phyloP scores from a whole-genome alignment of 306 rosid species.

The Quercus mongolica region DNA sequence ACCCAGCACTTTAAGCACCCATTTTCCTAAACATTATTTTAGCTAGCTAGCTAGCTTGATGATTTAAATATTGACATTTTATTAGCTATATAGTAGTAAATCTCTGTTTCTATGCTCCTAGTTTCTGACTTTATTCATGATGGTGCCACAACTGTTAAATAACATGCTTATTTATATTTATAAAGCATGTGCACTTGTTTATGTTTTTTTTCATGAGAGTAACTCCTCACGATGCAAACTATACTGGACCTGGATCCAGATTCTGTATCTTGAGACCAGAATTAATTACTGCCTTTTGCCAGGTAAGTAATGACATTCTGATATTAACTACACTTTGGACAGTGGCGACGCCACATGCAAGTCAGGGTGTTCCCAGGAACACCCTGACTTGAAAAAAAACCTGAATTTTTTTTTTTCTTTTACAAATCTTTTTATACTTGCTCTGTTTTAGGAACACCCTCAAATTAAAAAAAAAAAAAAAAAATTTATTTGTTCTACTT shows the following conservation, averaged over 20 bases:
- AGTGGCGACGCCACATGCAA: too few species aligned
- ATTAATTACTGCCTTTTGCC: slow-evolving; percentile 76
- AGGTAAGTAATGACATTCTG: slow-evolving; percentile 37
- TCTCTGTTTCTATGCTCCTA: background rate
- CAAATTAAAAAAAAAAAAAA: too few species aligned
- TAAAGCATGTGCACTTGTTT: slow-evolving; percentile 7
- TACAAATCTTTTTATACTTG: too few species aligned
- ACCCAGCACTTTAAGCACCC: background rate
- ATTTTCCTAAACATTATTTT: background rate
- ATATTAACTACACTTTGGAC: background rate
- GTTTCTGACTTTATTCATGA: background rate
- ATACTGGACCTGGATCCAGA: slow-evolving; percentile 80
- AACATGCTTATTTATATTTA: background rate
- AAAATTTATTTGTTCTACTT: too few species aligned
- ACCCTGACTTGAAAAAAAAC: too few species aligned
- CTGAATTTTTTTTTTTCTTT: too few species aligned
- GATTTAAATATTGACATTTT: background rate
- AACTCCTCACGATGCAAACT: slow-evolving; percentile 95
- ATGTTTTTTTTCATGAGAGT: slow-evolving; percentile 58
- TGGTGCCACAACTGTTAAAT: background rate
- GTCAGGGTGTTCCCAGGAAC: too few species aligned
- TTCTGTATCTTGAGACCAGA: slow-evolving; percentile 88
- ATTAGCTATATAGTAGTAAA: background rate
- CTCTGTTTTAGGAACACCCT: too few species aligned
- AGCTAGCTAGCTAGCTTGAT: background rate